These are phyloP conservation scores for Phyllosticta citribraziliensis DNA, from an alignment of 2,329 filamentous ascomycete species.

Conservation along the genomic window DNA sequence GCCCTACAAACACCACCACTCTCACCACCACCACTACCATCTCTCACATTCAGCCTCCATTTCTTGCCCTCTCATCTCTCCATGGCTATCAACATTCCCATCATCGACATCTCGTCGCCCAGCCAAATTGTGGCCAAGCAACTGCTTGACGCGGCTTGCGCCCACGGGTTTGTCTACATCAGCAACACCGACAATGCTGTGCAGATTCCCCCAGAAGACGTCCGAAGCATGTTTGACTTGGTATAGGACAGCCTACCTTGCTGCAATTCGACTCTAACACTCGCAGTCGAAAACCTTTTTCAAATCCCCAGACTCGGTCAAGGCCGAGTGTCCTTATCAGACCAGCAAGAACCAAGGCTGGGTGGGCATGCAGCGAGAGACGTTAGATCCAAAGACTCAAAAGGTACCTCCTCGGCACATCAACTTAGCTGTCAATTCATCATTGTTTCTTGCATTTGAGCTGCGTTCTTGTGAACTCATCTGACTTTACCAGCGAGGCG, in stretches of 20 bases:
- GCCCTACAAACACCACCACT: conserved; percentile 6
- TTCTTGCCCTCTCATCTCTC: background rate
- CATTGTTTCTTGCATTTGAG: background rate
- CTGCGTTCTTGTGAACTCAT: conserved; percentile 12
- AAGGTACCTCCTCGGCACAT: conserved; percentile 38
- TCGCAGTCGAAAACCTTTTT: conserved; percentile 64
- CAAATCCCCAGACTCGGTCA: conserved; percentile 57
- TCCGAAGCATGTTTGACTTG: conserved; percentile 64
- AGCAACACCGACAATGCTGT: conserved; percentile 50
- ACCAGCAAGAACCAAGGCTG: conserved; percentile 70
- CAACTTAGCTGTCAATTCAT: background rate
- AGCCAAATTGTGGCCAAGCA: conserved; percentile 51
- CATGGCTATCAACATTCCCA: conserved; percentile 48
- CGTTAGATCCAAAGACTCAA: conserved; percentile 74
- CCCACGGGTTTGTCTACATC: conserved; percentile 85
- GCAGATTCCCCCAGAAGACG: conserved; percentile 51
- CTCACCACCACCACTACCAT: background rate
- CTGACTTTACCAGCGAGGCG: conserved; percentile 45
- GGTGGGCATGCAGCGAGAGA: conserved; percentile 81
- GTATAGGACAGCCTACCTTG: conserved; percentile 37
- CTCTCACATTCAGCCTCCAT: background rate
- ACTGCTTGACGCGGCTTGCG: conserved; percentile 68
- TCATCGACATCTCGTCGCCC: conserved; percentile 68
- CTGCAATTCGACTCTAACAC: background rate
- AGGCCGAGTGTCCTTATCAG: conserved; percentile 63